A percentile compares a stretch with the other conserved stretches of the same genome.
These are phyloP conservation scores for Xylariaceae sp. DNA, from an alignment of 2,329 filamentous ascomycete species.

Conservation along the genomic window DNA sequence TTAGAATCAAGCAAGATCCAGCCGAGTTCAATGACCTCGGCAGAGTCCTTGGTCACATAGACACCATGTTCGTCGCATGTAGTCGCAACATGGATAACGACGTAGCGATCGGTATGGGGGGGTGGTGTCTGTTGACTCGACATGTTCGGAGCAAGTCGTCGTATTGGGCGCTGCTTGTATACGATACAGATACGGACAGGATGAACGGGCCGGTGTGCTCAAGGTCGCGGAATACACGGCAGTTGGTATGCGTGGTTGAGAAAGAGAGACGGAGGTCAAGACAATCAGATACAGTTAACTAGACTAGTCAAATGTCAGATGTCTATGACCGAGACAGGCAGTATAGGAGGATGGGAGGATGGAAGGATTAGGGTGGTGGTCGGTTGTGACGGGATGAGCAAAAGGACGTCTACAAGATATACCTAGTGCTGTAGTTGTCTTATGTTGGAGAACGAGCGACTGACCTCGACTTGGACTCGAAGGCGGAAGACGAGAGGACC, in stretches of 20 bases:
- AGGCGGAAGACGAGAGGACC: conserved; percentile 14
- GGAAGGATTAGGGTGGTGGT: too few species aligned
- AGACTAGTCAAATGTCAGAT: conserved; percentile 17
- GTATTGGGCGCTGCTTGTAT: conserved; percentile 25
- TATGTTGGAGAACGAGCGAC: conserved; percentile 17
- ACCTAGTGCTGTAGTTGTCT: neutral
- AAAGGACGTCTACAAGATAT: conserved; percentile 14
- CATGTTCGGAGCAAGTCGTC: conserved; percentile 44
- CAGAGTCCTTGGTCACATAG: conserved; percentile 98
- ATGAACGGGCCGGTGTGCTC: conserved; percentile 12
- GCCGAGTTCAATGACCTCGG: conserved; percentile 97
- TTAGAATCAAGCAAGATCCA: conserved; percentile 96
- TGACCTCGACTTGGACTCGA: conserved; percentile 18
- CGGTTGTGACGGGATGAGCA: conserved; percentile 15
- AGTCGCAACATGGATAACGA: conserved; percentile 97
- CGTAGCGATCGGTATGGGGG: conserved; percentile 89
- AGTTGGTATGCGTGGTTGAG: conserved; percentile 13
- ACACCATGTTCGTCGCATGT: conserved; percentile 99
- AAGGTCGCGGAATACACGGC: conserved; percentile 2
- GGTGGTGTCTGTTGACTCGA: conserved; percentile 59
- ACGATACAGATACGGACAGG: conserved; percentile 28
- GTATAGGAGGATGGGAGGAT: neutral
- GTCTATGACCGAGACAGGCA: neutral
- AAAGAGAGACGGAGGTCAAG: neutral
- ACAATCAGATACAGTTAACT: conserved; percentile 15